Evolutionary conservation across 352 stramenopile genomes (phyloP).

Genomic region (Globisporangium abappressorium): DNA sequence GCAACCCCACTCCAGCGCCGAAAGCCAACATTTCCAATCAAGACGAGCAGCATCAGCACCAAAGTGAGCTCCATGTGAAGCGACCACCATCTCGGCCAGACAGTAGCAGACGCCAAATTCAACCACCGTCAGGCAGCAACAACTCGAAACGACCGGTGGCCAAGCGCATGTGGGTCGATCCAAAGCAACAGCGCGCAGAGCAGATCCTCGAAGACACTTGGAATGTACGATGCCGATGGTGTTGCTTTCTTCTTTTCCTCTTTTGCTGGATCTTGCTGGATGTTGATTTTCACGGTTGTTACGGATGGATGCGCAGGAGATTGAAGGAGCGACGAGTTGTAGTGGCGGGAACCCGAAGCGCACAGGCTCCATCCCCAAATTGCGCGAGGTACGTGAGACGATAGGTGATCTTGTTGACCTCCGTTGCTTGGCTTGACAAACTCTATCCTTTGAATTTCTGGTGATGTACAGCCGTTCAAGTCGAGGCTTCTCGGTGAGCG

Average conservation of each 20-base stretch:
- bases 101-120: neutral
- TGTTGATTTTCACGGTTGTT: neutral
- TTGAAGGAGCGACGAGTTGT: slow-evolving; percentile 4
- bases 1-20: neutral
- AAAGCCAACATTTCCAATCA: slow-evolving; percentile 11
- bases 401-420: neutral
- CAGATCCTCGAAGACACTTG: slow-evolving; percentile 35
- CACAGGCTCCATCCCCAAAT: neutral
- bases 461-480: slow-evolving; percentile 1
- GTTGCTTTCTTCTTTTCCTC: neutral
- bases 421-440: neutral
- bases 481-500: slow-evolving; percentile 7
- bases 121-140: neutral
- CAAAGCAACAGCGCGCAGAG: slow-evolving; percentile 31
- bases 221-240: slow-evolving; percentile 21
- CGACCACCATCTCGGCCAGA: slow-evolving; percentile 1
- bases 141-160: slow-evolving; percentile 5
- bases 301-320: slow-evolving; percentile 10
- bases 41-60: slow-evolving; percentile 5
- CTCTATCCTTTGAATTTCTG: neutral
- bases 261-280: neutral
- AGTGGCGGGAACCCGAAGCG: slow-evolving; percentile 1
- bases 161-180: slow-evolving; percentile 25
- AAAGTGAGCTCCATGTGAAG: neutral
- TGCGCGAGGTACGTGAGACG: neutral